These are phyloP conservation scores for Rhinocladiella similis DNA, from an alignment of 2,329 filamentous ascomycete genomes.

Conservation along the genomic window DNA sequence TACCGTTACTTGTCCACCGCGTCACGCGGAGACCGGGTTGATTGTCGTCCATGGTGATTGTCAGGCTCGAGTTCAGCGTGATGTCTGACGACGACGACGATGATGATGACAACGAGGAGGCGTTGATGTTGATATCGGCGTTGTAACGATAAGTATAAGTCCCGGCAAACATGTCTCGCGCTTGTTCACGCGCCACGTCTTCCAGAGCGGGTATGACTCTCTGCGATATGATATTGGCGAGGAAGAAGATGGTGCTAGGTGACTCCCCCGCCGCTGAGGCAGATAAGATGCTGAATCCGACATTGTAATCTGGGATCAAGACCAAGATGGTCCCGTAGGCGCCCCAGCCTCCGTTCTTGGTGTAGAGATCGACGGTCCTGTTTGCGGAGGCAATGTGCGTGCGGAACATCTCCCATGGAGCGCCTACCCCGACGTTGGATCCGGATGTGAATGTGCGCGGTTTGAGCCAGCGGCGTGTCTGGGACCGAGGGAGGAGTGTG, in stretches of 20 bases:
- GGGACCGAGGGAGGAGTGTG: constrained; percentile 35
- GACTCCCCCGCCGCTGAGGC: constrained; percentile 17
- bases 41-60: neutral
- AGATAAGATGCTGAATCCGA: constrained; percentile 38
- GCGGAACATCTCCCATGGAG: constrained; percentile 46
- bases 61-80: neutral
- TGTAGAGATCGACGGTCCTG: constrained; percentile 33
- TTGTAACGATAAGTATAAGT: neutral
- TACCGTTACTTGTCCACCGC: neutral
- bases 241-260: neutral
- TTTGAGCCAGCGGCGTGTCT: constrained; percentile 48
- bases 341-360: constrained; percentile 36
- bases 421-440: constrained; percentile 38
- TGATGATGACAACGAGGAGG: too few relatives aligned
- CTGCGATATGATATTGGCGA: constrained; percentile 7
- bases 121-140: too few relatives aligned
- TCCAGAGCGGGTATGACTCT: constrained; percentile 11
- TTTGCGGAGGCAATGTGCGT: constrained; percentile 25
- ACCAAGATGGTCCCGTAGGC: constrained; percentile 37
- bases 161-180: constrained; percentile 2
- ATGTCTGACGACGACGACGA: neutral
- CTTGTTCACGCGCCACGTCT: constrained; percentile 7
- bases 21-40: neutral
- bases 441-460: constrained; percentile 39
- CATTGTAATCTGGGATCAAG: constrained; percentile 37